These are phyloP conservation scores for Aegilops bicornis DNA, from an alignment of 176 grass and related monocot species.

Conservation along the genomic window DNA sequence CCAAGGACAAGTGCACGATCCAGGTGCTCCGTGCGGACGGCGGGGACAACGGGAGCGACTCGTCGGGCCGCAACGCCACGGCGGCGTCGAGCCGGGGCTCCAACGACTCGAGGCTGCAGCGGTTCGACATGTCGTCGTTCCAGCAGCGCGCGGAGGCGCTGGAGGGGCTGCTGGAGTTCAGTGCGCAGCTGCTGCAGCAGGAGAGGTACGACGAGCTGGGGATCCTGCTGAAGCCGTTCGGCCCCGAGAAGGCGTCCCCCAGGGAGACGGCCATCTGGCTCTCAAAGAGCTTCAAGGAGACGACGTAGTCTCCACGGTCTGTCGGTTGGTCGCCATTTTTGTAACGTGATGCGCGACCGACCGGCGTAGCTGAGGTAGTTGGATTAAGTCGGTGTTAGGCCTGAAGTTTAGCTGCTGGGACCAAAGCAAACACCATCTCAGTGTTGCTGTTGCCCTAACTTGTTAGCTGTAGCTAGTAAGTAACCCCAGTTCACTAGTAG, in stretches of 20 bases:
- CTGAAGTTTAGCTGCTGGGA: conserved; percentile 37
- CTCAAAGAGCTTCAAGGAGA: conserved; percentile 95
- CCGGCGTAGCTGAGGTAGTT: conserved; percentile 27
- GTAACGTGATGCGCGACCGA: conserved; percentile 23
- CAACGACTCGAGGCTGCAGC: conserved; percentile 70
- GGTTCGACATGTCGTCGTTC: conserved; percentile 87
- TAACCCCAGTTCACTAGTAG: conserved; percentile 25
- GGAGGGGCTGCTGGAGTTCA: conserved; percentile 92
- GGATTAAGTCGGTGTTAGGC: conserved; percentile 22
- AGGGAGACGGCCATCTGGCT: conserved; percentile 97
- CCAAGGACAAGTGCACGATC: conserved; percentile 91
- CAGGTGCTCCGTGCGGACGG: conserved; percentile 56
- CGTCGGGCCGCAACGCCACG: conserved; percentile 54
- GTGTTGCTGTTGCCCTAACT: conserved; percentile 47
- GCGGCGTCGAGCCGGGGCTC: conserved; percentile 63
- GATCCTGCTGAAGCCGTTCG: conserved; percentile 89
- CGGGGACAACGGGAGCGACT: conserved; percentile 53
- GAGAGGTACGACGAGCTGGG: conserved; percentile 83
- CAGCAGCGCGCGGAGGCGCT: conserved; percentile 91
- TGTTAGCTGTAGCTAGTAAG: conserved; percentile 16
- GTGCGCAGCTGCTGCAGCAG: conserved; percentile 83
- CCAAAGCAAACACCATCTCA: conserved; percentile 35
- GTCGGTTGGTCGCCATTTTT: conserved; percentile 34
- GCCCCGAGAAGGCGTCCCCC: conserved; percentile 76
- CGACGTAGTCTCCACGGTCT: neutral